These are phyloP conservation scores for Panicum virgatum DNA, from an alignment of 202 grass and related monocot genomes.

Conservation along the genomic window DNA sequence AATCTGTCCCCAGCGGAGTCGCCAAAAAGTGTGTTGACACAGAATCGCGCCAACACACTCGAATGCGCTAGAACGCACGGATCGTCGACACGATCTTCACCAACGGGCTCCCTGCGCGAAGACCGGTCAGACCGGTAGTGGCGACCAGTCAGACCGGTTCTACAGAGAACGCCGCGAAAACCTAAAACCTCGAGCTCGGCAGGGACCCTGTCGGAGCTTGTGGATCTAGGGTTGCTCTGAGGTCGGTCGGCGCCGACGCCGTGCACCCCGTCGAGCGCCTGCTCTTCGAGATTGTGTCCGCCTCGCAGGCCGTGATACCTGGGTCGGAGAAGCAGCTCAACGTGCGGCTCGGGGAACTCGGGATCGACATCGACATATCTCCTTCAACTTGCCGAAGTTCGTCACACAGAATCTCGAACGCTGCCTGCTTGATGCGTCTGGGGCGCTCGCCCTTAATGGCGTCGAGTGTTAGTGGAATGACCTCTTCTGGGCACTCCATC, in stretches of 20 bases:
- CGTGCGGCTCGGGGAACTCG: neutral
- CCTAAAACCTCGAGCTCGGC: no score
- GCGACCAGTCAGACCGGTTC: no score
- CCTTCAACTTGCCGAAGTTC: neutral
- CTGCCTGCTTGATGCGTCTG: neutral
- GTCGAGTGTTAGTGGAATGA: neutral
- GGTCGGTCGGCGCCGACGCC: constrained; percentile 47
- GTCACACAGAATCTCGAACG: neutral
- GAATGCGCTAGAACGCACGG: no score
- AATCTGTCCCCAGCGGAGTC: no score
- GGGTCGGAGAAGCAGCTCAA: neutral
- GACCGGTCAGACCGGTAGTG: no score
- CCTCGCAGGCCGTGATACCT: neutral
- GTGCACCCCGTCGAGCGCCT: neutral
- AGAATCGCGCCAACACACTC: no score
- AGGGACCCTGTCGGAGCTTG: no score
- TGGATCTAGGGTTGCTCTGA: no score
- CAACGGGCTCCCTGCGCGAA: no score
- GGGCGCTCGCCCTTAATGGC: neutral
- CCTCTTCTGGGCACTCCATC: neutral
- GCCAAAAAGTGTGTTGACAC: no score
- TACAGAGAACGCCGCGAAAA: no score
- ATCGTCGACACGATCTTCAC: no score
- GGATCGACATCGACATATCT: neutral
- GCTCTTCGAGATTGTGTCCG: neutral